Conservation (phyloP, 2,329 filamentous ascomycete species). For the Trichothecium roseum region DNA sequence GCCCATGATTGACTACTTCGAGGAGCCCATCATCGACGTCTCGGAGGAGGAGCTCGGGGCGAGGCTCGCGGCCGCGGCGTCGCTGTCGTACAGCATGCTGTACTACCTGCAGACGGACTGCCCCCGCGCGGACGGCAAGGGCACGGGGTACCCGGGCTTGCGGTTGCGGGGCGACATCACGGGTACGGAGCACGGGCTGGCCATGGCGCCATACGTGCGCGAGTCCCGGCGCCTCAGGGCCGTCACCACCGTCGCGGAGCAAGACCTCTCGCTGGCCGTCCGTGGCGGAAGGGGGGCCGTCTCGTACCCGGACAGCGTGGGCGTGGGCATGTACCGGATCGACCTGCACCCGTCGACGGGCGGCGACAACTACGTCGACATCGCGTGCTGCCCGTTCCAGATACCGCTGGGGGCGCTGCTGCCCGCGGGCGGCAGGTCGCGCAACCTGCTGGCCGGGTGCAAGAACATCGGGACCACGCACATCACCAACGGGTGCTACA, state of each 20-base stretch:
- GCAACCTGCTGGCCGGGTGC: conserved; percentile 14
- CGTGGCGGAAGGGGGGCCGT: conserved; percentile 11
- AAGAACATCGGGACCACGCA: conserved; percentile 18
- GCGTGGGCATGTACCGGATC: conserved; percentile 18
- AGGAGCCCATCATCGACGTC: conserved; percentile 16
- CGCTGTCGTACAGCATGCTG: conserved; percentile 16
- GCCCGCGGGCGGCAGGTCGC: conserved; percentile 3
- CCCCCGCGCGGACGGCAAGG: conserved; percentile 13
- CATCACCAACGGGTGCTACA: conserved; percentile 17
- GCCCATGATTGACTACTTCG: conserved; percentile 19
- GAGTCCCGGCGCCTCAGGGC: conserved; percentile 15
- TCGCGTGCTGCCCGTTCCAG: conserved; percentile 17
- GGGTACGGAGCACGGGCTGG: conserved; percentile 14
- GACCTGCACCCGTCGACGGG: conserved; percentile 16
- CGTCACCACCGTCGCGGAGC: conserved; percentile 13
- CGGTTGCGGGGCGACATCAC: conserved; percentile 15
- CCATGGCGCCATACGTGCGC: conserved; percentile 17
- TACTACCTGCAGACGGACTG: conserved; percentile 17
- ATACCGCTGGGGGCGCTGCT: conserved; percentile 15
- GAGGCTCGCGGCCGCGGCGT: conserved; percentile 9
- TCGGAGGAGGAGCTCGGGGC: conserved; percentile 9
- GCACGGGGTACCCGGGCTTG: conserved; percentile 13
- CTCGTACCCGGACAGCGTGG: conserved; percentile 14
- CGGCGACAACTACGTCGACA: conserved; percentile 17
- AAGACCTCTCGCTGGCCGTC: conserved; percentile 12